A percentile compares a stretch with the other conserved stretches of the same genome.
Conservation (phyloP, 805 yeast species). For the Yamadazyma phyllophila region DNA sequence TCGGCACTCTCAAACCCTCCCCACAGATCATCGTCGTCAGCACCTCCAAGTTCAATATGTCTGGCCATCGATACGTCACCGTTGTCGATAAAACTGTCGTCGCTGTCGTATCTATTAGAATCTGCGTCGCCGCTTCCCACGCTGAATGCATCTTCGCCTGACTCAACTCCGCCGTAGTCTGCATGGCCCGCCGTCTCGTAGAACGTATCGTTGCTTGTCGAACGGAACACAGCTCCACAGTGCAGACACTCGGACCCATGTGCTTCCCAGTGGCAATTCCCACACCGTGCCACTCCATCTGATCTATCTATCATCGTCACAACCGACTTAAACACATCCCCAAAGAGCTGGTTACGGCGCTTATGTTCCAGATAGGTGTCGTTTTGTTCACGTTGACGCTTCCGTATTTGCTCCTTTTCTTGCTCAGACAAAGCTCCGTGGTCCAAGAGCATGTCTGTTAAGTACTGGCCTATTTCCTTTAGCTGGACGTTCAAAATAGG, state of each 20-base stretch:
- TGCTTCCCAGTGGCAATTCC: conserved; percentile 79
- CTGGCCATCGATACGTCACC: conserved; percentile 10
- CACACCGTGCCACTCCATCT: conserved; percentile 74
- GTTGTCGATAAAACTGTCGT: conserved; percentile 34
- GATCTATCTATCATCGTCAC: conserved; percentile 55
- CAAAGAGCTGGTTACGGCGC: conserved; percentile 39
- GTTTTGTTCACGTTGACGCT: conserved; percentile 8
- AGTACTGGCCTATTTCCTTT: conserved; percentile 41
- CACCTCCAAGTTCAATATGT: neutral
- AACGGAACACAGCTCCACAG: conserved; percentile 56
- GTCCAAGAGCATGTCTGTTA: conserved; percentile 40
- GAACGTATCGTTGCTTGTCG: conserved; percentile 29
- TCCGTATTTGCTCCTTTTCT: conserved; percentile 20
- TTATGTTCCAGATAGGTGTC: conserved; percentile 38
- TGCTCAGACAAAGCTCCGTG: conserved; percentile 19
- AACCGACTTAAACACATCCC: conserved; percentile 49
- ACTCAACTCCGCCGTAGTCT: conserved; percentile 26
- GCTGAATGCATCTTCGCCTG: conserved; percentile 24
- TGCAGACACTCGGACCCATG: conserved; percentile 65
- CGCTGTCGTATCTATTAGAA: conserved; percentile 23
- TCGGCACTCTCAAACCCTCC: conserved; percentile 10
- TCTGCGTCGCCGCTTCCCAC: conserved; percentile 16
- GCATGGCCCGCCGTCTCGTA: conserved; percentile 39
- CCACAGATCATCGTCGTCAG: conserved; percentile 12
- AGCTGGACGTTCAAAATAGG: conserved; percentile 57